Evolutionary conservation across 139 green algal genomes (phyloP).

Genomic region (Diplosphaera chodatii): DNA sequence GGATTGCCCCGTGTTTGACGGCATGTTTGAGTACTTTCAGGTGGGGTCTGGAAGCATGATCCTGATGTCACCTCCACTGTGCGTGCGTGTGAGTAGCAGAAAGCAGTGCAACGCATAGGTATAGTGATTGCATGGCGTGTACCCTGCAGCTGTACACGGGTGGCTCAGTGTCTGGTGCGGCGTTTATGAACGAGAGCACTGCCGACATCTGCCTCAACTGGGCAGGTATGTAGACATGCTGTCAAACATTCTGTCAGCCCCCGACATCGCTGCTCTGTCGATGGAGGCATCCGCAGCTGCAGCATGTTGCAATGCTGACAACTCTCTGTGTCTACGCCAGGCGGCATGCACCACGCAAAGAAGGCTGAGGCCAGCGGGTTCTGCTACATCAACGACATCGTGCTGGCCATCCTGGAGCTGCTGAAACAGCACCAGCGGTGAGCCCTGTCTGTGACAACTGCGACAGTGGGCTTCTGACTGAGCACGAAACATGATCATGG

Average conservation of each 20-base stretch:
- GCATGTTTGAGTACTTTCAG: constrained; percentile 94
- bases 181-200: constrained; percentile 77
- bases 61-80: too few relatives aligned
- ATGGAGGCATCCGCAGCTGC: too few relatives aligned
- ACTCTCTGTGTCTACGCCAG: constrained; percentile 14
- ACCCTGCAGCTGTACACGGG: constrained; percentile 71
- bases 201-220: constrained; percentile 95
- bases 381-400: constrained; percentile 99
- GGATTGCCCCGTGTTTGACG: constrained; percentile 97
- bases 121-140: neutral
- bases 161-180: constrained; percentile 82
- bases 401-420: constrained; percentile 94
- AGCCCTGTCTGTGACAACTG: neutral
- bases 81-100: too few relatives aligned
- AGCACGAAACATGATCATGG: too few relatives aligned
- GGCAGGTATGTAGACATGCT: constrained; percentile 46
- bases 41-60: neutral
- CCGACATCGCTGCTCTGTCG: too few relatives aligned
- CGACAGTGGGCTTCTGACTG: too few relatives aligned
- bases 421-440: constrained; percentile 73
- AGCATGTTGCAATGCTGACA: too few relatives aligned
- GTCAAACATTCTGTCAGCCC: too few relatives aligned
- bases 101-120: too few relatives aligned
- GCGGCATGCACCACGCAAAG: constrained; percentile 96
- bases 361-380: constrained; percentile 81